Evolutionary conservation across 176 grass and related monocot species (phyloP).

Genomic region (Elaeis guineensis): DNA sequence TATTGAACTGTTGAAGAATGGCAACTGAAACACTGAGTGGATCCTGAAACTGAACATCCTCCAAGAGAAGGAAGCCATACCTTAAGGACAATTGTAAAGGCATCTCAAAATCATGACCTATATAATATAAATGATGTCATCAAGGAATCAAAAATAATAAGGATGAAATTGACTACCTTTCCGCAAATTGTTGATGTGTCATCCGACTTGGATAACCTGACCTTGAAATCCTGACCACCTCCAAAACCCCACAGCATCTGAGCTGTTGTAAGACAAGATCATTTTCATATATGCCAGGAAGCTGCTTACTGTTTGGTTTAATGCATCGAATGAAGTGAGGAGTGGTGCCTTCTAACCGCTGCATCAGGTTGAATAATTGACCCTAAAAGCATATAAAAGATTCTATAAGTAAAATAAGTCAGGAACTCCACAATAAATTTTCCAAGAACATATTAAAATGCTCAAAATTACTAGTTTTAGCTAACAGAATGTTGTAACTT

Average conservation of each 20-base stretch:
- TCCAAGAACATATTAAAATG: no score
- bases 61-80: slow-evolving; percentile 66
- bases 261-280: slow-evolving; percentile 88
- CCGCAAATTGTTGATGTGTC: slow-evolving; percentile 84
- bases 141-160: background rate
- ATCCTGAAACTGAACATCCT: slow-evolving; percentile 34
- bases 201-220: slow-evolving; percentile 83
- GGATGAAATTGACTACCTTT: slow-evolving; percentile 39
- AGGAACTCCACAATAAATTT: no score
- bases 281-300: slow-evolving; percentile 48
- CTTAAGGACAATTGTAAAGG: slow-evolving; percentile 11
- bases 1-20: slow-evolving; percentile 79
- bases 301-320: slow-evolving; percentile 81
- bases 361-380: slow-evolving; percentile 95
- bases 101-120: no score
- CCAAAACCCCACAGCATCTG: slow-evolving; percentile 86
- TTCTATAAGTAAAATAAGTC: no score
- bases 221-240: slow-evolving; percentile 81
- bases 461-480: no score
- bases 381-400: slow-evolving; percentile 28
- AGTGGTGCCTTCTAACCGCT: slow-evolving; percentile 66
- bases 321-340: slow-evolving; percentile 96
- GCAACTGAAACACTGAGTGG: slow-evolving; percentile 82
- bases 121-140: no score
- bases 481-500: no score